Base-by-base conservation (phyloP, 2,329 filamentous ascomycete species). In the Fusarium agapanthi region DNA sequence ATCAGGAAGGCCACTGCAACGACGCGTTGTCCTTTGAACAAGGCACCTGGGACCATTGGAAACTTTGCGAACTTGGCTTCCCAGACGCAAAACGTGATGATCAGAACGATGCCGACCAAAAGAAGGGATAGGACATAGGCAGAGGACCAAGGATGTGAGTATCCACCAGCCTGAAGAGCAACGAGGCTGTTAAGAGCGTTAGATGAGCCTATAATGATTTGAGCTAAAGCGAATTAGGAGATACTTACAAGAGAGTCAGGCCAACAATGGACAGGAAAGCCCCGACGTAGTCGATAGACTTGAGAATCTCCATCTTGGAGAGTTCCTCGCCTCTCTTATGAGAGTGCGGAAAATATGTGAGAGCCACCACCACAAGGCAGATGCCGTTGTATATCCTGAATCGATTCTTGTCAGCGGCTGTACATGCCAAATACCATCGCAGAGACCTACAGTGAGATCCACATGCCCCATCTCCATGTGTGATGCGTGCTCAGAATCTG, bases 221-320 rank as follows among this genome's bases (percentile, higher is more conserved):
- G 11, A 15, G 44, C 6, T 6, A 4, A 30, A 47, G 13, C 0
- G 6, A 11, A 15, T 22, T 5, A 0, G 2, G 3, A 28, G 26
- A 30, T 0, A n/a, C 44, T 30, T 2, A 48, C 45, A 48, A 48
- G 4, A 48, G 45, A 12, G 45, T 48, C 20, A 48, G 14, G 20
- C 45, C 45, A 10, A 48, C 28, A n/a, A 48, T 30, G 5, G 45
- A 48, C 10, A 48, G 5, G 7, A 48, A 30, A n/a, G 26, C 45
- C 7, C 45, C 45, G 7, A 48, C 45, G 20, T 48, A 48, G 15
- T 48, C 45, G 14, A 48, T 48, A 12, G 45, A 30, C 45, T 48
- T 48, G 10, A 48, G 14, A 3, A 30, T 48, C 0, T 48, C 45
- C 14, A 30, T 48, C 20, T 30, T 48, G 28, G 45, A 30, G 9